Evolutionary conservation across 805 yeast genomes (phyloP), one percentile per base, ranked within the genome.

Genomic region (Cyberlindnera bimundalis): DNA sequence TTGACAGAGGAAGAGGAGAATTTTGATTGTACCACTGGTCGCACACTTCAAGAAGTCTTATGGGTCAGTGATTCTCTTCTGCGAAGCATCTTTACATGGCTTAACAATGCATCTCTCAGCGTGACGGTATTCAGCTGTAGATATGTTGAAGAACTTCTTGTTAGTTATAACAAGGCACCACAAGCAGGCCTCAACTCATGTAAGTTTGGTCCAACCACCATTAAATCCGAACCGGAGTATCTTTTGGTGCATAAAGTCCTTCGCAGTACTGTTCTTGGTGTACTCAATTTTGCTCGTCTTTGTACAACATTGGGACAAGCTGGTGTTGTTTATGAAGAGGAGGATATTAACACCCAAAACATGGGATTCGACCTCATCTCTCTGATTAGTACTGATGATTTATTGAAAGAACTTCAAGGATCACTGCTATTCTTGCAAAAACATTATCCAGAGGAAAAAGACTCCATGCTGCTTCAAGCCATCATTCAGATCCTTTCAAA

Each of bases 81-180:
- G 8, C 66, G 76, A 30, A 62, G 75, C 25, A 66, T 80, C 27
- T 72, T 81, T 60, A 67, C 79, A 8, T 91, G 98, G 98, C 67
- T 87, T 29, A 71, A 76, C 40, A 87, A 87, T 43, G 74, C 82
- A 43, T 76, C 90, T 7, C 64, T 88, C 33, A 76, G 88, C n/a
- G 84, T 81, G 17, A 85, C 91, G 0, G 74, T 91, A 1, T 65
- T 88, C 33, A 78, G 95, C 47, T 84, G 90, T 54, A 65, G 85
- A 16, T 82, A 81, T 52, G 80, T 88, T 17, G 88, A 84, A 50
- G 66, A 71, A 16, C 50, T 81, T n/a, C 58, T 84, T 14, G 58
- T 60, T 12, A 62, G 65, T 31, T 74, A 70, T 41, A 60, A 62
- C 3, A 51, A 50, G 14, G 44, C 51, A n/a, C 53, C 54, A 14